These are phyloP conservation scores for Camelina sativa DNA, from an alignment of 345 rosid species.

Conservation along the genomic window DNA sequence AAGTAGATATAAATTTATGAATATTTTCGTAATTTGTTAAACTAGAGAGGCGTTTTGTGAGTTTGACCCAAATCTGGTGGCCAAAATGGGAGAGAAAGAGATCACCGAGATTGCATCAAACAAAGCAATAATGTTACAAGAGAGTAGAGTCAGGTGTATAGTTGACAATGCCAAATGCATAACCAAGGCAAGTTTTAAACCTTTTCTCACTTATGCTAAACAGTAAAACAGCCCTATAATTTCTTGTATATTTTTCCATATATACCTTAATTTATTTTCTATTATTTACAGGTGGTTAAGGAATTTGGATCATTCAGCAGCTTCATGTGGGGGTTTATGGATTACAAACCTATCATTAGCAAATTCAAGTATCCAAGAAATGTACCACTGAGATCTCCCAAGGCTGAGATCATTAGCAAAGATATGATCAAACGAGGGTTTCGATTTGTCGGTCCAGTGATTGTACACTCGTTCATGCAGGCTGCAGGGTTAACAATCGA, in stretches of 20 bases:
- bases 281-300: constrained; percentile 56
- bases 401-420: constrained; percentile 85
- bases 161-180: constrained; percentile 91
- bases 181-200: constrained; percentile 61
- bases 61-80: constrained; percentile 76
- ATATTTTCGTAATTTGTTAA: constrained; percentile 1
- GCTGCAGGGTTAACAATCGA: constrained; percentile 92
- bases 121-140: constrained; percentile 76
- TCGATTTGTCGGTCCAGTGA: constrained; percentile 92
- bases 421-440: constrained; percentile 84
- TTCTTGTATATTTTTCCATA: not conserved
- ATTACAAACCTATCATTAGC: constrained; percentile 74
- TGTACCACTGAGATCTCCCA: constrained; percentile 80
- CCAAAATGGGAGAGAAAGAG: constrained; percentile 85
- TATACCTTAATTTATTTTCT: not conserved
- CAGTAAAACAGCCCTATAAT: not conserved
- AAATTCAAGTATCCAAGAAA: constrained; percentile 75
- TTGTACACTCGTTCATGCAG: constrained; percentile 90
- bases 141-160: constrained; percentile 83
- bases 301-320: constrained; percentile 89
- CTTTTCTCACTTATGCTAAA: not conserved
- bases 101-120: constrained; percentile 70
- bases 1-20: not conserved
- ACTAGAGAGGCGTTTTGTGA: constrained; percentile 76
- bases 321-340: constrained; percentile 88